Percentiles rank a stretch among this genome's conserved stretches.
Evolutionary conservation across 2,329 filamentous ascomycete species (phyloP).

Genomic region (Penicillium sp.): DNA sequence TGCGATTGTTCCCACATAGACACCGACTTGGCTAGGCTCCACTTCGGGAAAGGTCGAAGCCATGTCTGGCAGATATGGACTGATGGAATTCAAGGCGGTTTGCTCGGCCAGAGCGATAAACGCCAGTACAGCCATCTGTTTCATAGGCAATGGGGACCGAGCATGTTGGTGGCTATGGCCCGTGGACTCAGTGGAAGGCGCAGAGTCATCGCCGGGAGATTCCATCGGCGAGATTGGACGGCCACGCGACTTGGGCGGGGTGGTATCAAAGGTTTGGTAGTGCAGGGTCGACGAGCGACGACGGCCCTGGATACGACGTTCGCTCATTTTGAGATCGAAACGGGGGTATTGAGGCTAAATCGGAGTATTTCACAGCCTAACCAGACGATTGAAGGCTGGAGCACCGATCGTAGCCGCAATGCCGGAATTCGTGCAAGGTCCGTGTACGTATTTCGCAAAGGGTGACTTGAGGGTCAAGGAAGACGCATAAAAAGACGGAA

Average conservation of each 20-base stretch:
- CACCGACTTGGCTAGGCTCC: conserved; percentile 66
- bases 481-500: background rate
- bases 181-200: conserved; percentile 26
- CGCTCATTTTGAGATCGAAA: conserved; percentile 27
- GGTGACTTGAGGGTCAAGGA: background rate
- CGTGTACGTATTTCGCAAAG: background rate
- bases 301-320: conserved; percentile 34
- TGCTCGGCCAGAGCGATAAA: conserved; percentile 90
- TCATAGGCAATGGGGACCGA: conserved; percentile 73
- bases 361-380: background rate
- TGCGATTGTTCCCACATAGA: conserved; percentile 89
- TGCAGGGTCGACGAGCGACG: conserved; percentile 48
- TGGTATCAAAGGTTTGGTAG: conserved; percentile 51
- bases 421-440: background rate
- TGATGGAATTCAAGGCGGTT: conserved; percentile 94
- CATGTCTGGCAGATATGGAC: conserved; percentile 93
- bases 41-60: conserved; percentile 81
- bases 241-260: conserved; percentile 48
- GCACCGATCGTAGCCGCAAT: background rate
- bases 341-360: background rate
- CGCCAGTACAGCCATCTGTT: conserved; percentile 80
- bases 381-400: background rate
- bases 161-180: conserved; percentile 7
- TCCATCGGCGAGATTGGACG: conserved; percentile 45
- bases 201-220: conserved; percentile 36